Evolutionary conservation across 306 rosid species (phyloP), one percentile per base, ranked within the genome.

Genomic region (Gynostemma pentaphyllum): DNA sequence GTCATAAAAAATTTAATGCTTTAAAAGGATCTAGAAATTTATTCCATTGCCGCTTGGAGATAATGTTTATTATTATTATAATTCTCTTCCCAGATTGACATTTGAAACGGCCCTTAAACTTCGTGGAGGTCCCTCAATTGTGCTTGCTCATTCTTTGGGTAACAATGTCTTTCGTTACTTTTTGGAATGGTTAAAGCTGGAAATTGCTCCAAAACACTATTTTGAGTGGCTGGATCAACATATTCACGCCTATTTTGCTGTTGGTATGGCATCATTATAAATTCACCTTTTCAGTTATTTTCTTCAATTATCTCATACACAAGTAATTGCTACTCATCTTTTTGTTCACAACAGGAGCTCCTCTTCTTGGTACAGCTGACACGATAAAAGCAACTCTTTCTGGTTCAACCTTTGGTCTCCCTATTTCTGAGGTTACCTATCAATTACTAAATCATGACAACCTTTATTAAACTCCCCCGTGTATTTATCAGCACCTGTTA

Each of bases 181-280:
- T 79, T 76, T 92, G 88, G 99, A 92, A 83, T 92, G 99, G 99
- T 68, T 92, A 70, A 92, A 92, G 84, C 82, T 86, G 68, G 96
- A 92, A 75, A 92, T 92, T 76, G 88, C 99, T 37, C 99, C 99
- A 59, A 92, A 88, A 74, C 94, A 82, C 77, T 92, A 92, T 77
- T 72, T 49, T 27, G 34, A 67, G 67, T 92, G 96, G 99, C 74
- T 92, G 71, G 96, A 92, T 75, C 84, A 84, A 70, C 99, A 92
- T 68, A 88, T 92, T 68, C 95, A 88, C 69, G 99, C 99, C 70
- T 92, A 84, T 76, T 92, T 92, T 76, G 90, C 99, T 55, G 95
- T 92, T 79, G 99, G 99, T 92, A 86, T 30, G 81, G 47, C 64
- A 74, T 71, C 47, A 41, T 28, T 50, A 42, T 42, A 66, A 27